Conservation (phyloP, 495 filamentous ascomycete genomes). For the Sordaria brevicollis region DNA sequence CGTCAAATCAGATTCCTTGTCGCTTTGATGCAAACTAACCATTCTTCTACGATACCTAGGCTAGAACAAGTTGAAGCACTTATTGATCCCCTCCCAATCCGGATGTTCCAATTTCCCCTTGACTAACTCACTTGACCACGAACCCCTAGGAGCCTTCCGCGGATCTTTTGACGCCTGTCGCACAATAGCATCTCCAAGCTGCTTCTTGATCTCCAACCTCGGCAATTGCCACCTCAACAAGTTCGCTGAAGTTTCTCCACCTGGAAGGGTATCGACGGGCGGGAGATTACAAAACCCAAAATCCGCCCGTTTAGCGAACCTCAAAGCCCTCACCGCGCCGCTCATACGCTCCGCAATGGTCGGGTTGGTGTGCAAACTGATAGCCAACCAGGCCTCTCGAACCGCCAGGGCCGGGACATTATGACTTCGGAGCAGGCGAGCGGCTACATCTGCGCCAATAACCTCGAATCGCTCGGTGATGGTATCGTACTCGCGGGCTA, state of each 20-base stretch:
- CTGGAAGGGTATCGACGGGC: conserved; percentile 1
- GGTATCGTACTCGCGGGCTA: conserved; percentile 21
- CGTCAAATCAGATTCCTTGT: background rate
- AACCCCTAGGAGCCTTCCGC: conserved; percentile 29
- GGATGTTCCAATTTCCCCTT: conserved; percentile 20
- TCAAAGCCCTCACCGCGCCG: conserved; percentile 22
- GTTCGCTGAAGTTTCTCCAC: background rate
- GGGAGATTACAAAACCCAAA: conserved; percentile 22
- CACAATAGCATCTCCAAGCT: conserved; percentile 36
- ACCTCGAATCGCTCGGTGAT: conserved; percentile 36
- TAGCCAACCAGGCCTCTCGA: conserved; percentile 36
- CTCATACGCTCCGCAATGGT: conserved; percentile 36
- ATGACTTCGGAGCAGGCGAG: conserved; percentile 15
- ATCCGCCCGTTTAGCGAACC: conserved; percentile 30
- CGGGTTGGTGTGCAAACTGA: conserved; percentile 33
- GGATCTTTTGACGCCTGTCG: conserved; percentile 26
- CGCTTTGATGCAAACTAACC: too few relatives aligned
- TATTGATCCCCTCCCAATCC: conserved; percentile 27
- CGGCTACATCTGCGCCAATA: conserved; percentile 34
- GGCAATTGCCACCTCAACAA: conserved; percentile 22
- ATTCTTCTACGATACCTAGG: background rate
- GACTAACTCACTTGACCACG: conserved; percentile 26
- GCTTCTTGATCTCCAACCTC: conserved; percentile 33
- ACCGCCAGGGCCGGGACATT: conserved; percentile 16
- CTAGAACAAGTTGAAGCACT: conserved; percentile 23